Conservation (phyloP, 2,329 filamentous ascomycete species). For the Microascus cirrosus region DNA sequence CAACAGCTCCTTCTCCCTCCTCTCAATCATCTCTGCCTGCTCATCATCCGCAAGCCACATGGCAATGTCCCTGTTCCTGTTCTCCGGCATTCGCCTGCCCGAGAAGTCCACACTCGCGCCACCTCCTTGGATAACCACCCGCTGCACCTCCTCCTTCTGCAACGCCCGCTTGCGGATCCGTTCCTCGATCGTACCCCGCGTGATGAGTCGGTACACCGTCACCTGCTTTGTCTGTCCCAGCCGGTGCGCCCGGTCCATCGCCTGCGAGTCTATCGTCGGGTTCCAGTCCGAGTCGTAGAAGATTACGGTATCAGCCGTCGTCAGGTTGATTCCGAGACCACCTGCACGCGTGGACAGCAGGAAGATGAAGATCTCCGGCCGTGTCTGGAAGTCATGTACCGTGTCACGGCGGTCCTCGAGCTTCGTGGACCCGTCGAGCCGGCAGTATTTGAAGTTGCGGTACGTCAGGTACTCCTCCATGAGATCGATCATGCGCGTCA, state of each 20-base stretch:
- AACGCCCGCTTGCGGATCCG: constrained; percentile 92
- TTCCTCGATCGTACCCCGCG: constrained; percentile 91
- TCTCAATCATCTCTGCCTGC: constrained; percentile 86
- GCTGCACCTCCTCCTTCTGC: constrained; percentile 97
- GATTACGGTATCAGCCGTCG: constrained; percentile 93
- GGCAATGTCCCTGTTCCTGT: constrained; percentile 93
- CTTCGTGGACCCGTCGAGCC: constrained; percentile 92
- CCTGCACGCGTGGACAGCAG: constrained; percentile 89
- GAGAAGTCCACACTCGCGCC: constrained; percentile 94
- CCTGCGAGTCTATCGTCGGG: constrained; percentile 94
- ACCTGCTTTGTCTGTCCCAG: constrained; percentile 92
- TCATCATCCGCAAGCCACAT: constrained; percentile 98
- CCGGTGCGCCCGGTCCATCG: constrained; percentile 98
- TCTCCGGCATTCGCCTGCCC: constrained; percentile 74
- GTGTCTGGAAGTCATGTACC: constrained; percentile 90
- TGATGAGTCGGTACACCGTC: constrained; percentile 95
- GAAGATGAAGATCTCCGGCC: constrained; percentile 94
- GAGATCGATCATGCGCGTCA: constrained; percentile 98
- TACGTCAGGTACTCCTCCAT: constrained; percentile 99
- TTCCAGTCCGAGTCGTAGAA: constrained; percentile 99
- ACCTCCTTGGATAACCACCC: constrained; percentile 89
- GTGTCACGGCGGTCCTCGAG: constrained; percentile 94
- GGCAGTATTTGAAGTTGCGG: constrained; percentile 97
- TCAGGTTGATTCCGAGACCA: constrained; percentile 96
- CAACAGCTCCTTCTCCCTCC: constrained; percentile 77